Evolutionary conservation across 352 stramenopile genomes (phyloP).

Genomic region (Globisporangium emineosum): DNA sequence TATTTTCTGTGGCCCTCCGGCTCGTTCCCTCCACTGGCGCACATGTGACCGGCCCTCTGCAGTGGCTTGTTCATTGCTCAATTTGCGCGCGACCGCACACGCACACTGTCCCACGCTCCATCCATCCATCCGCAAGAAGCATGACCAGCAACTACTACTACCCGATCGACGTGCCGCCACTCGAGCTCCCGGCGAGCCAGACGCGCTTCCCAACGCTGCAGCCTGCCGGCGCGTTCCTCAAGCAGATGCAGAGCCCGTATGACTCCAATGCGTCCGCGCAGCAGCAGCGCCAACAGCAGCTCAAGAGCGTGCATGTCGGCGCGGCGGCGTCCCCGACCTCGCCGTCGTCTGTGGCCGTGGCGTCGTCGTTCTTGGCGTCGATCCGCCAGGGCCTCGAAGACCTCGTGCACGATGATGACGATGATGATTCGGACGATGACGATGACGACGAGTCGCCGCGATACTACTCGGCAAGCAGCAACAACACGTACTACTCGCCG

Average conservation of each 20-base stretch:
- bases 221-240: slow-evolving; percentile 20
- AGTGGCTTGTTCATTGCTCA: slow-evolving; percentile 7
- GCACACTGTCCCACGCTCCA: background rate
- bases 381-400: slow-evolving; percentile 21
- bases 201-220: slow-evolving; percentile 18
- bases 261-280: background rate
- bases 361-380: slow-evolving; percentile 19
- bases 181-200: slow-evolving; percentile 13
- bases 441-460: slow-evolving; percentile 7
- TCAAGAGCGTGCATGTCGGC: slow-evolving; percentile 3
- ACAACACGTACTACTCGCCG: slow-evolving; percentile 21
- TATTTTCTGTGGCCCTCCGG: background rate
- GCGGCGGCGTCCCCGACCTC: slow-evolving; percentile 11
- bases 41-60: background rate
- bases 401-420: slow-evolving; percentile 12
- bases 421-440: slow-evolving; percentile 14
- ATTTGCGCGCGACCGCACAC: slow-evolving; percentile 3
- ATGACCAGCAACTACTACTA: slow-evolving; percentile 13
- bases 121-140: background rate
- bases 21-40: background rate
- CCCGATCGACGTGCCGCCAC: slow-evolving; percentile 13
- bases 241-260: slow-evolving; percentile 15
- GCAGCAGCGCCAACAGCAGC: slow-evolving; percentile 1
- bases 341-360: slow-evolving; percentile 14
- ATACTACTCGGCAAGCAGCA: slow-evolving; percentile 19